Base-by-base conservation (phyloP, 23 red algal species). In the Chondrus crispus region DNA sequence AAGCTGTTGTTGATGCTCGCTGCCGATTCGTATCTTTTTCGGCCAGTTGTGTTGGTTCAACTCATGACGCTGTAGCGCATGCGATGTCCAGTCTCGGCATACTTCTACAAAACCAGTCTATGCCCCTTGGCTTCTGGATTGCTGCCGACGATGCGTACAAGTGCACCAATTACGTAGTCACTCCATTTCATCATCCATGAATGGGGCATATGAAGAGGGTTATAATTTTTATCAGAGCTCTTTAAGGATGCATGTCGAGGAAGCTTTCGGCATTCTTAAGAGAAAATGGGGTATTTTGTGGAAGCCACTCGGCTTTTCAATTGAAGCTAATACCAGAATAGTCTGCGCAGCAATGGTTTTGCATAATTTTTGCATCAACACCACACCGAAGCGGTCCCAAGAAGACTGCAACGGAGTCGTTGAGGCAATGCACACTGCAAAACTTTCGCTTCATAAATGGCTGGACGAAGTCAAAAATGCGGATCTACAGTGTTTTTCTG, bases 81-180 rank as follows among this genome's bases (percentile, higher is more conserved):
- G 26, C 50, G 4, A 60, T 85, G 11, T 64, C 5, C 39, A 66
- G 29, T 29, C 39, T 63, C 19, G 52, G 52, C 4, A 43, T 28
- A 45, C 41, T 44, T 5, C 81, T 85, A 8, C 30, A 63, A 14
- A 36, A 69, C 3, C 13, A 63, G 19, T 8, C 26, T 24, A 19
- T 10, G 10, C 24, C 24, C 8, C 35, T 85, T 0, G 81, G 62
- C 19, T 85, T 85, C 68, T 85, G 55, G 81, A 85, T 85, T 4
- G 81, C 41, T 19, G 57, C 51, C 20, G 81, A 66, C 35, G 60
- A 66, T 20, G 60, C 1, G 26, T 66, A 66, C 35, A 66, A 11
- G 10, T 66, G 18, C 35, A 20, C 18, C 9, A 66, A 66, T 8
- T 51, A 30, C 33, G 9, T 80, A 66, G 1, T 22, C 9, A 30